Base-by-base conservation (phyloP, 179 eudicot genomes). In the Spinacia oleracea region DNA sequence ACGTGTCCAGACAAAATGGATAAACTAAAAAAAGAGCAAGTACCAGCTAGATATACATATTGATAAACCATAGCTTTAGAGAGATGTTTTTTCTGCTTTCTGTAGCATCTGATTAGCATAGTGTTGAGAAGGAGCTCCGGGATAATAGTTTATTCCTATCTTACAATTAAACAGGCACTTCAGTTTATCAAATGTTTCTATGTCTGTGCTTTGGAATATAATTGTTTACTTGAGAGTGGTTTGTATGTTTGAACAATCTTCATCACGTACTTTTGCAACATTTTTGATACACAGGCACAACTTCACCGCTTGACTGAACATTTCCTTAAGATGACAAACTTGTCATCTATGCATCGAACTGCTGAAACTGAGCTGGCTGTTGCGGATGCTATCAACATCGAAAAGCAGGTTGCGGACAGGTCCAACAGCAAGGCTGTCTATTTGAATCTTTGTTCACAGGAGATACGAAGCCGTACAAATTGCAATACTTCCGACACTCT, bases 341-440 rank as follows among this genome's bases (percentile, higher is more conserved):
- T 92, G 72, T 81, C 94, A 73, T 82, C 86, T 67, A 88, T 89
- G 31, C 79, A 77, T 78, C 86, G 88, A 87, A 85, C 91, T 81
- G 99, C 92, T 78, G 92, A 89, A 83, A 92, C 91, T 25, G 98
- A 93, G 82, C 87, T 96, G 82, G 98, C 99, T 34, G 89, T 93
- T 85, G 98, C 96, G 8, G 99, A 96, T 86, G 99, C 98, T n/a
- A 85, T 92, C 80, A 96, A 96, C 80, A 91, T 96, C 40, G 99
- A 96, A 82, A 93, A 89, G 84, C 93, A 84, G 84, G 81, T 90
- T 53, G 96, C 93, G 38, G 89, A 92, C 70, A 96, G 82, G 80
- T 89, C 99, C 77, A 90, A 83, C 70, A 93, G 98, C 94, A 96
- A 93, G 89, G 85, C 83, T 74, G 96, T 96, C 69, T 96, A 96